These are phyloP conservation scores for Alternaria sp. DNA, from an alignment of 2,329 filamentous ascomycete species.

Conservation along the genomic window DNA sequence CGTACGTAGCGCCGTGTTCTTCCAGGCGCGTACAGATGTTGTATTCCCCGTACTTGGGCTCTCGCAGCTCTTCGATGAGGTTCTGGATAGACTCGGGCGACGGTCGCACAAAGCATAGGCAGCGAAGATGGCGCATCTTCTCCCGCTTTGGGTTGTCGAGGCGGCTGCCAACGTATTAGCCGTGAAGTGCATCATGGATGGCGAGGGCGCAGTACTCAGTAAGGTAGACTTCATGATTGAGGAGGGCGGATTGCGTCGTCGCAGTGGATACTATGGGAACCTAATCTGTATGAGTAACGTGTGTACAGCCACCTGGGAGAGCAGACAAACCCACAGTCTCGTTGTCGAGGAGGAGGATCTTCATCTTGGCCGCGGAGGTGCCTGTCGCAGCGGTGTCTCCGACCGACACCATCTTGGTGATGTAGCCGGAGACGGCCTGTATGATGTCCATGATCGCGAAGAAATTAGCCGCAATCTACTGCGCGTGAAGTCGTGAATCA, in stretches of 20 bases:
- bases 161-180: constrained; percentile 58
- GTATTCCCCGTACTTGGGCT: constrained; percentile 98
- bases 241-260: constrained; percentile 90
- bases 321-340: constrained; percentile 74
- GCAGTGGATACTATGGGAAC: constrained; percentile 93
- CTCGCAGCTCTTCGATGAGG: constrained; percentile 91
- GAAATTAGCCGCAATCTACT: background rate
- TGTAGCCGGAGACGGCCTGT: constrained; percentile 90
- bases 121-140: constrained; percentile 97
- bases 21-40: constrained; percentile 68
- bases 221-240: constrained; percentile 97
- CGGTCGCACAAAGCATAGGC: constrained; percentile 89
- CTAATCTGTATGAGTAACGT: constrained; percentile 47
- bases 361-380: constrained; percentile 88
- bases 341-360: constrained; percentile 90
- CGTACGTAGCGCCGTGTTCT: background rate
- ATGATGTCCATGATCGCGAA: constrained; percentile 81
- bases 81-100: constrained; percentile 91
- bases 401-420: constrained; percentile 91
- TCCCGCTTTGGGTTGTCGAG: constrained; percentile 88
- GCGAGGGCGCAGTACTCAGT: constrained; percentile 67
- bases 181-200: constrained; percentile 5
- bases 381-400: constrained; percentile 73
- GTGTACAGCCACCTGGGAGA: constrained; percentile 28
- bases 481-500: background rate